Evolutionary conservation across 768 basidiomycete genomes (phyloP).

Genomic region (Calocera cornea): DNA sequence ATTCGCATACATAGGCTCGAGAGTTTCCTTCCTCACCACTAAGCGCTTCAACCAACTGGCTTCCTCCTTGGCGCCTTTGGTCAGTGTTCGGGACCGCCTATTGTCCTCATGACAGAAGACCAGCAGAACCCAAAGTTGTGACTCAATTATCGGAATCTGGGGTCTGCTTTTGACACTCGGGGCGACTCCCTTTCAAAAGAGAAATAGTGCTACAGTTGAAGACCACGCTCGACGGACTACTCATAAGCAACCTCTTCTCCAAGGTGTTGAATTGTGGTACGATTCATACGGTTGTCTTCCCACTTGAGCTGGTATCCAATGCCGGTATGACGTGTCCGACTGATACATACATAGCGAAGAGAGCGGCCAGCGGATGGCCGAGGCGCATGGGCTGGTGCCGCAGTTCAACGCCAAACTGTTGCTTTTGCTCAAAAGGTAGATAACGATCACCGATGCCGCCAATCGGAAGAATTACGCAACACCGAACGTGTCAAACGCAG

Average conservation of each 20-base stretch:
- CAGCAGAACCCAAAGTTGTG: not conserved
- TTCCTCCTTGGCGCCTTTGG: not conserved
- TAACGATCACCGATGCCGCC: not conserved
- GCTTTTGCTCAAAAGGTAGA: slow-evolving; percentile 23
- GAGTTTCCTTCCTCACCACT: no score
- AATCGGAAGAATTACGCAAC: not conserved
- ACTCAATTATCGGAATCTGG: not conserved
- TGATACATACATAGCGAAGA: slow-evolving; percentile 25
- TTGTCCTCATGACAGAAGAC: not conserved
- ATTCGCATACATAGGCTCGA: no score
- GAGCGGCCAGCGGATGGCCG: slow-evolving; percentile 21
- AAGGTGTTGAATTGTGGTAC: not conserved
- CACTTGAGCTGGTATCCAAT: not conserved
- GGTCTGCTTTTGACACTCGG: not conserved
- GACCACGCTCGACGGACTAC: not conserved
- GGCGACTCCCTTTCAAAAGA: not conserved
- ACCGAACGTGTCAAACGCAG: slow-evolving; percentile 24
- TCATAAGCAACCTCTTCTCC: not conserved
- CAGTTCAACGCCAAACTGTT: slow-evolving; percentile 28
- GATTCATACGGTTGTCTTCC: not conserved
- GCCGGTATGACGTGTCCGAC: slow-evolving; percentile 16
- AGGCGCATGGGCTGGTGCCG: slow-evolving; percentile 22
- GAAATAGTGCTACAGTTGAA: not conserved
- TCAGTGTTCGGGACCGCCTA: not conserved
- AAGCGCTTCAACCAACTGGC: no score